Conservation (phyloP, 2,329 filamentous ascomycete species). For the Ceratocystis cubensis region DNA sequence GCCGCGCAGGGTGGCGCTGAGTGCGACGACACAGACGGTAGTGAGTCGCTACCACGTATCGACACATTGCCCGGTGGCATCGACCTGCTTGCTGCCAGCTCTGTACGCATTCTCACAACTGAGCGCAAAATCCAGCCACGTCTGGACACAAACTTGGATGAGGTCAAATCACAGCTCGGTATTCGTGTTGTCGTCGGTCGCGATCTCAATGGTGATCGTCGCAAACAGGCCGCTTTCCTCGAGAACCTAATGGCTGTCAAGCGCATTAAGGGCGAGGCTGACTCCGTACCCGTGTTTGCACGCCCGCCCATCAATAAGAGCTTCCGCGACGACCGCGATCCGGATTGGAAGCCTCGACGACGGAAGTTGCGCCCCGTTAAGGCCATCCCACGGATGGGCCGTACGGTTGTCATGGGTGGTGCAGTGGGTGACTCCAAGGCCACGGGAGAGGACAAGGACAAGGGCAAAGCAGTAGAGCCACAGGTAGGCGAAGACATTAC, state of each 20-base stretch:
- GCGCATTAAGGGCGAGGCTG: slow-evolving; percentile 48
- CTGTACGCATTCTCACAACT: slow-evolving; percentile 55
- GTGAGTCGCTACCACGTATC: slow-evolving; percentile 31
- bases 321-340: slow-evolving; percentile 33
- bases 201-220: slow-evolving; percentile 37
- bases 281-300: slow-evolving; percentile 51
- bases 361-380: slow-evolving; percentile 13
- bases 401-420: not conserved
- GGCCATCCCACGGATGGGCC: slow-evolving; percentile 1
- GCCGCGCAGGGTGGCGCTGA: slow-evolving; percentile 31
- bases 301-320: slow-evolving; percentile 33
- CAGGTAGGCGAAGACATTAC: not conserved
- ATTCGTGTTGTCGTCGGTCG: slow-evolving; percentile 36
- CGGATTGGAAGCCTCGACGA: slow-evolving; percentile 28
- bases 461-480: not conserved
- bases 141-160: slow-evolving; percentile 26
- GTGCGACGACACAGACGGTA: slow-evolving; percentile 29
- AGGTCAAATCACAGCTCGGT: slow-evolving; percentile 30
- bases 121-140: slow-evolving; percentile 47
- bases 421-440: not conserved
- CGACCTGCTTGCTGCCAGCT: slow-evolving; percentile 59
- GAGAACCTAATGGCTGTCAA: slow-evolving; percentile 55
- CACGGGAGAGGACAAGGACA: not conserved
- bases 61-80: slow-evolving; percentile 46
- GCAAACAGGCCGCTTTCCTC: slow-evolving; percentile 45